Base-by-base conservation (phyloP, 1,139 yeast species). In the Taphrina flavorubra region DNA sequence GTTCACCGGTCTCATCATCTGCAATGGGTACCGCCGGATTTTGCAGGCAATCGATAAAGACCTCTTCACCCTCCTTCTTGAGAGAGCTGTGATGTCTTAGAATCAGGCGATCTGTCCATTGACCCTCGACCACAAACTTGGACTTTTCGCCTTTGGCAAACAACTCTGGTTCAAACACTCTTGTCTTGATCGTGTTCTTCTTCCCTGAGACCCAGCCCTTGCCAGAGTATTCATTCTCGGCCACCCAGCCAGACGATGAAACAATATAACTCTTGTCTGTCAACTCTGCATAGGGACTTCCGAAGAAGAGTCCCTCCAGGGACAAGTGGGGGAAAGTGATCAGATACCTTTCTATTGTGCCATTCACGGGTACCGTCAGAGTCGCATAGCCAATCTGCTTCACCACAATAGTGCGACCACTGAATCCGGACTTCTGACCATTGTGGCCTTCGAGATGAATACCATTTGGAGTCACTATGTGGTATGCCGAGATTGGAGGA, bases 201-300 rank as follows among this genome's bases (percentile, higher is more conserved):
- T 92, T 92, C 73, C 99, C 99, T n/a, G 92, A 84, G 76, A 94
- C 90, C 81, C 92, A 94, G 37, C 99, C 99, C 78, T 94, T 87
- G 47, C 99, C 99, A 57, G 90, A 83, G 79, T 85, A 94, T 75
- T 90, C 97, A 73, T 94, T 81, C 34, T 84, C 83, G 25, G 95
- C 85, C 72, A 84, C 78, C 79, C 86, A 88, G 10, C 98, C 98
- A 65, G 85, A 83, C 6, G 96, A 87, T 49, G 92, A 83, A 78
- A 90, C 96, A 75, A 94, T 90, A 76, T 81, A 86, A 25, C 70
- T 46, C 46, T 42, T 51, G 39, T 60, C 68, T 14, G 64, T 49
- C 65, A 68, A 36, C 75, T 79, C 81, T 53, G 89, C 92, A 79
- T 87, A 92, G 42, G 98, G 98, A 2, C 95, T 83, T 5, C 97